A percentile compares a stretch with the other conserved stretches of the same genome.
phyloP scores from a whole-genome alignment of 1,284 basidiomycete species.

The Flammula alnicola region DNA sequence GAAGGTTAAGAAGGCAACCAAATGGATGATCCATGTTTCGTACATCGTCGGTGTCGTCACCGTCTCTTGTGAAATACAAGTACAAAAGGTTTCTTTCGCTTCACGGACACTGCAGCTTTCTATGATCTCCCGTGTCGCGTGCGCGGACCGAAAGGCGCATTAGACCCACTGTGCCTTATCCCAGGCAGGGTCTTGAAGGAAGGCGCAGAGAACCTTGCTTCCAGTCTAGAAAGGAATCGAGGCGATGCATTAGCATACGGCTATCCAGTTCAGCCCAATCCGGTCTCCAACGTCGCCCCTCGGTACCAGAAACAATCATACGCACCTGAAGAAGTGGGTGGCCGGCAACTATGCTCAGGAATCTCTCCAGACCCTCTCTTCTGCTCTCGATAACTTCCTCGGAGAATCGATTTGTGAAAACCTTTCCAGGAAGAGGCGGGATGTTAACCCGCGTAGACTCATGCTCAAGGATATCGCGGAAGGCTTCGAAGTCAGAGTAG shows the following conservation, averaged over 20 bases:
- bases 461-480: conserved; percentile 96
- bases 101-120: background rate
- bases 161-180: conserved; percentile 78
- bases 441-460: conserved; percentile 98
- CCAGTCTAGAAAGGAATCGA: conserved; percentile 69
- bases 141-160: conserved; percentile 19
- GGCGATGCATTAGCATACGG: conserved; percentile 19
- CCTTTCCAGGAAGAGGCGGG: conserved; percentile 94
- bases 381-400: conserved; percentile 96
- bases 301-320: conserved; percentile 15
- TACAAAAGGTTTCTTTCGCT: conserved; percentile 8
- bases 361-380: conserved; percentile 93
- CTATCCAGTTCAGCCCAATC: background rate
- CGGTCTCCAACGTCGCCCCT: background rate
- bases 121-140: background rate
- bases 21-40: too few relatives aligned
- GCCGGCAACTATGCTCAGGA: conserved; percentile 95
- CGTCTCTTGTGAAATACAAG: conserved; percentile 1
- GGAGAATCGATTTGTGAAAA: conserved; percentile 95
- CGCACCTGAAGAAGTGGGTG: conserved; percentile 93
- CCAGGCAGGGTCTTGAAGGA: conserved; percentile 91
- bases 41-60: too few relatives aligned
- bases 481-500: conserved; percentile 99
- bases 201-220: conserved; percentile 95
- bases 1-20: too few relatives aligned